These are phyloP conservation scores for Hirschioporus abietinus DNA, from an alignment of 768 basidiomycete species.

Conservation along the genomic window DNA sequence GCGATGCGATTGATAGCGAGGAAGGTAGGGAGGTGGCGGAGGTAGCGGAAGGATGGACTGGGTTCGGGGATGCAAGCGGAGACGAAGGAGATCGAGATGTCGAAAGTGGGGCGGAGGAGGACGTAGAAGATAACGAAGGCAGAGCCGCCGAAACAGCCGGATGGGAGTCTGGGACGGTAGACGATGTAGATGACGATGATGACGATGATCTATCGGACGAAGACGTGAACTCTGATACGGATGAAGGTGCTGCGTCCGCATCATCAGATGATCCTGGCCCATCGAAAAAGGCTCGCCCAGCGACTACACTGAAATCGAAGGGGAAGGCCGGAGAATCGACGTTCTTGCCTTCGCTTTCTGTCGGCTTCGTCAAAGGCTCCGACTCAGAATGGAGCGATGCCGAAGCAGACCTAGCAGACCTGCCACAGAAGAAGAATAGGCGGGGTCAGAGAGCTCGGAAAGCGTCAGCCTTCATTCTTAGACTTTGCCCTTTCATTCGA, in stretches of 20 bases:
- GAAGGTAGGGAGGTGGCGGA: slow-evolving; percentile 22
- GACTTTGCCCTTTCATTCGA: slow-evolving; percentile 8
- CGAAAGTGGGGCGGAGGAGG: background rate
- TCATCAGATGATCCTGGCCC: slow-evolving; percentile 17
- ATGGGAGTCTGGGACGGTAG: slow-evolving; percentile 31
- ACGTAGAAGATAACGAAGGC: background rate
- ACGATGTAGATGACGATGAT: slow-evolving; percentile 23
- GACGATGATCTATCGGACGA: slow-evolving; percentile 21
- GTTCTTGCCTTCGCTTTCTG: slow-evolving; percentile 85
- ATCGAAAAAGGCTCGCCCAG: slow-evolving; percentile 9
- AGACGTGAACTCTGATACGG: slow-evolving; percentile 16
- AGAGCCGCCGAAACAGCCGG: slow-evolving; percentile 14
- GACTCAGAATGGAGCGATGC: slow-evolving; percentile 72
- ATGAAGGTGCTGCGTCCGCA: slow-evolving; percentile 6
- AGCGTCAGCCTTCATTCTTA: slow-evolving; percentile 58
- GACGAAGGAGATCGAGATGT: too few species aligned
- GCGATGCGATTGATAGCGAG: slow-evolving; percentile 23
- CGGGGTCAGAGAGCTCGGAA: slow-evolving; percentile 90
- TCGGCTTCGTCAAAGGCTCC: slow-evolving; percentile 79
- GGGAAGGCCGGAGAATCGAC: slow-evolving; percentile 37
- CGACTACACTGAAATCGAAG: slow-evolving; percentile 8
- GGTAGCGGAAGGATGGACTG: slow-evolving; percentile 12
- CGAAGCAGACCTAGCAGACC: slow-evolving; percentile 49
- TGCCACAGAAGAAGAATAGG: slow-evolving; percentile 70
- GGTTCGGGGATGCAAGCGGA: slow-evolving; percentile 1